Evolutionary conservation across 2,329 filamentous ascomycete genomes (phyloP).

Genomic region (Aspergillus ustus): DNA sequence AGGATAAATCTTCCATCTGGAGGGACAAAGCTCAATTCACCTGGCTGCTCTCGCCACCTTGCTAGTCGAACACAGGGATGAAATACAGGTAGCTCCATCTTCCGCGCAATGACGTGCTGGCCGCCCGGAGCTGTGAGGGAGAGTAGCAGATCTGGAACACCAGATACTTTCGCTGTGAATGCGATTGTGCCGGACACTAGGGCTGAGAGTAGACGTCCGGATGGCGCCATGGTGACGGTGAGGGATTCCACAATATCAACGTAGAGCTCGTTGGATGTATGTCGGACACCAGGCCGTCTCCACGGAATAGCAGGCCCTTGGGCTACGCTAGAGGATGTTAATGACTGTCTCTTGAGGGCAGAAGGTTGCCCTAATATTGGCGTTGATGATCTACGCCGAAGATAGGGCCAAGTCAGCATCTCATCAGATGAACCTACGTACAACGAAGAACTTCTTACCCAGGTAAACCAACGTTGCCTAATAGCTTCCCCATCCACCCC

Average conservation of each 20-base stretch:
- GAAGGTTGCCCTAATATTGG: conserved; percentile 46
- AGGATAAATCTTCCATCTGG: conserved; percentile 93
- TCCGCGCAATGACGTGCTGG: conserved; percentile 72
- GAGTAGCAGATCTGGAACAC: conserved; percentile 86
- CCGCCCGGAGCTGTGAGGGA: conserved; percentile 79
- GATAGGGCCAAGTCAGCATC: background rate
- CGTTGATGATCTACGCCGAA: conserved; percentile 39
- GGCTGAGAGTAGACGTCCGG: conserved; percentile 82
- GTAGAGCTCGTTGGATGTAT: conserved; percentile 96
- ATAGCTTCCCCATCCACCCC: conserved; percentile 82
- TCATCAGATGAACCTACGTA: background rate
- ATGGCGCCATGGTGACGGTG: conserved; percentile 85
- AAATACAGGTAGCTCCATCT: conserved; percentile 89
- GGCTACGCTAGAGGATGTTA: conserved; percentile 39
- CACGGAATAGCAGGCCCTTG: conserved; percentile 72
- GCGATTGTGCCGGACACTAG: conserved; percentile 91
- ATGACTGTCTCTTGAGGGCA: conserved; percentile 47
- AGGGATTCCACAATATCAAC: conserved; percentile 93
- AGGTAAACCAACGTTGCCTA: conserved; percentile 85
- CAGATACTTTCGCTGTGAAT: conserved; percentile 93
- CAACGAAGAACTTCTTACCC: conserved; percentile 53
- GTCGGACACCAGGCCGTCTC: conserved; percentile 87
- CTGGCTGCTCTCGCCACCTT: conserved; percentile 86
- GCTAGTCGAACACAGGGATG: conserved; percentile 91
- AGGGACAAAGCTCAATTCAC: conserved; percentile 92